Evolutionary conservation across 1,284 basidiomycete genomes (phyloP).

Genomic region (Pascua guehoae): DNA sequence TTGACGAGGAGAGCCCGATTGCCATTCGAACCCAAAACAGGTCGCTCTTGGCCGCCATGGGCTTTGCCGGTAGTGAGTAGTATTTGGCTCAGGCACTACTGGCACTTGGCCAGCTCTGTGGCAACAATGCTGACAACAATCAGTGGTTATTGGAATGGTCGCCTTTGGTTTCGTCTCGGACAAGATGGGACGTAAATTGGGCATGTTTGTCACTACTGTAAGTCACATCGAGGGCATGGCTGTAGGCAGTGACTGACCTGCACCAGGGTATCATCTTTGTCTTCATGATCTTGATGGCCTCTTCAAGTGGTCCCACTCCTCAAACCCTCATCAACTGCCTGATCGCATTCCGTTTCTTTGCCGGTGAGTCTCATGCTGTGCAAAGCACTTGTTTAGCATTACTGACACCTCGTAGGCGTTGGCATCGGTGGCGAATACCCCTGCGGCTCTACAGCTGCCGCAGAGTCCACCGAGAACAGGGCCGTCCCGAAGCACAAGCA

Average conservation of each 20-base stretch:
- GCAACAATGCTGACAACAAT: background rate
- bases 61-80: constrained; percentile 66
- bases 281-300: constrained; percentile 58
- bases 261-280: constrained; percentile 13
- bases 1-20: constrained; percentile 31
- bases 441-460: constrained; percentile 58
- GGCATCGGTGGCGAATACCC: constrained; percentile 85
- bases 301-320: constrained; percentile 8
- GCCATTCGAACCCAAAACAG: constrained; percentile 53
- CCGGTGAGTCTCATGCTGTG: constrained; percentile 51
- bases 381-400: background rate
- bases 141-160: constrained; percentile 16
- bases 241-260: background rate
- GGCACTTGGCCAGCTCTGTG: background rate
- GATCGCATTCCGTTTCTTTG: constrained; percentile 74
- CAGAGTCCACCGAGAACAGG: constrained; percentile 79
- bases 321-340: constrained; percentile 70
- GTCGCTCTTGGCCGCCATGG: constrained; percentile 59
- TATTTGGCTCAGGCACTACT: background rate
- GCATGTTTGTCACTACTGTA: constrained; percentile 18
- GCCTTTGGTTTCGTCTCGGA: constrained; percentile 67
- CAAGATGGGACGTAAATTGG: constrained; percentile 74
- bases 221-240: background rate
- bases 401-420: constrained; percentile 40
- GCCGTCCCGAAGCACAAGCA: constrained; percentile 69